Base-by-base conservation (phyloP, 495 filamentous ascomycete genomes). In the Neurospora terricola region DNA sequence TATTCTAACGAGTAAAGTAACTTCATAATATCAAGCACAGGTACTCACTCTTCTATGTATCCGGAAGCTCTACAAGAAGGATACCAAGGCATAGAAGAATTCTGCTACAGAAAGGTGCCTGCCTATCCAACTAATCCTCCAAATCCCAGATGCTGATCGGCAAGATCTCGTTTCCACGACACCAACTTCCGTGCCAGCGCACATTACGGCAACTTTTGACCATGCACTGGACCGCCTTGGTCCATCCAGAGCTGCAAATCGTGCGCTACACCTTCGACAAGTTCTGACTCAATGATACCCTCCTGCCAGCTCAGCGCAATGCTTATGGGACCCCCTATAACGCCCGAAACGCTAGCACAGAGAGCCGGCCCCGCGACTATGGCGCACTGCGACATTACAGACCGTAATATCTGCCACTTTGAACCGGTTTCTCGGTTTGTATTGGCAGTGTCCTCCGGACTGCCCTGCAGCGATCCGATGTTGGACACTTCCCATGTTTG, bases 401-500 rank as follows among this genome's bases (percentile, higher is more conserved):
- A 78, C 10, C 81, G 77, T 5, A 75, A 38, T 11, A 83, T 78
- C 27, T 48, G 69, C 81, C 80, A 82, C 14, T 71, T 70, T 12
- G 38, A 71, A 7, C 38, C 39, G 38, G 36, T 69, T 16, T 12
- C 48, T 30, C 73, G 38, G 1, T 16, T 36, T 14, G 2, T 27
- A 14, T 16, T 16, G 48, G 23, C 54, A 34, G 54, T 36, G 23
- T 18, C 27, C 10, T 39, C 70, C 62, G 70, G 40, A 16, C 23
- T 79, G 72, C 69, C 78, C 43, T 4, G 76, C 72, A 68, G 71
- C 10, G 71, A 72, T 21, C 81, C 81, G 9, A 83, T 54, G 69
- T 84, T 84, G 21, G 78, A 80, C 10, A 84, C 75, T 14, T 77
- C 78, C 72, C 78, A 79, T 16, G 81, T 75, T 1, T 72, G 69